Conservation (phyloP, 306 rosid genomes). For the Cajanus cajan region DNA sequence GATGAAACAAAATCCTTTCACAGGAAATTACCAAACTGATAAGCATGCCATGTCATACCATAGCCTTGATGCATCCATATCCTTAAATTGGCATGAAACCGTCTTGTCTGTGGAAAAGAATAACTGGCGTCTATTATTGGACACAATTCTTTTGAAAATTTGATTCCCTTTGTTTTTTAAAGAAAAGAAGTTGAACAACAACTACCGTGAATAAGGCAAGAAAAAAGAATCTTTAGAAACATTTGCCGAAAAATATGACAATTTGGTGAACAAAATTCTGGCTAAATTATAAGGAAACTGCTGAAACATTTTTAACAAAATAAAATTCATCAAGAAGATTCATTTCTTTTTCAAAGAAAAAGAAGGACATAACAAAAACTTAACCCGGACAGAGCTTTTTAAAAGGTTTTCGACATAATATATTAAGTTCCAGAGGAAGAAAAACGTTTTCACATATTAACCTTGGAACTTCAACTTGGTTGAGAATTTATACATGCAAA, state of each 20-base stretch:
- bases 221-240: slow-evolving; percentile 23
- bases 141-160: slow-evolving; percentile 22
- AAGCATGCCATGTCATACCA: slow-evolving; percentile 33
- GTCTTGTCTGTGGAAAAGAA: slow-evolving; percentile 32
- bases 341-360: background rate
- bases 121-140: slow-evolving; percentile 23
- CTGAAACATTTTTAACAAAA: background rate
- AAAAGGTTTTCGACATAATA: background rate
- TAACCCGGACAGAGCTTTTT: background rate
- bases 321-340: background rate
- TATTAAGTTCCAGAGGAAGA: background rate
- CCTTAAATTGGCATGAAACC: slow-evolving; percentile 37
- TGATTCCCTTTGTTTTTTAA: background rate
- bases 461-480: background rate
- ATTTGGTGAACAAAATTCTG: background rate
- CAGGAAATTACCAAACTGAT: slow-evolving; percentile 28
- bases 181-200: background rate
- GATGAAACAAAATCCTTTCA: background rate
- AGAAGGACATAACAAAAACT: background rate
- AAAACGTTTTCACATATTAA: slow-evolving; percentile 22
- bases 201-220: background rate
- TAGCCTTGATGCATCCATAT: slow-evolving; percentile 42
- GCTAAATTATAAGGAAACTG: background rate
- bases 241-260: slow-evolving; percentile 15
- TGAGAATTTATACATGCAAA: background rate